Evolutionary conservation across 2,329 filamentous ascomycete genomes (phyloP), one percentile per base, ranked within the genome.

Genomic region (Diaporthe amygdali): DNA sequence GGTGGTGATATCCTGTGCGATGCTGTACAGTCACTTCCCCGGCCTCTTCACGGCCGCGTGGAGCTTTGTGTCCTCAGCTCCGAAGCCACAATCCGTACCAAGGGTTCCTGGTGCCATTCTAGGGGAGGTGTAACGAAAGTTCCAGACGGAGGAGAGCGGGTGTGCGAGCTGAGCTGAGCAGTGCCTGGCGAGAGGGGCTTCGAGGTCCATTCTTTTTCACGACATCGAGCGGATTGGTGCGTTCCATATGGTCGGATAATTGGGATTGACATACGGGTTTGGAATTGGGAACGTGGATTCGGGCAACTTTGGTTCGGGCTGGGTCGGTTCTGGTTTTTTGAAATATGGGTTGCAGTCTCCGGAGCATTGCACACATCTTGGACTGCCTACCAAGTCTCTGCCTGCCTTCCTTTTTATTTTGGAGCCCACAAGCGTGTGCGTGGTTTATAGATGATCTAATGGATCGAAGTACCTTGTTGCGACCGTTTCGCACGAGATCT

Each of bases 21-120:
- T 71, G 46, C 44, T 73, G 37, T 69, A 71, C 69, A 71, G 54
- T 27, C 66, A 71, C 61, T 61, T 73, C 34, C 56, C 59, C 2
- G 69, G 71, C 10, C 39, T 69, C 39, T 72, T 71, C 49, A 49
- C 68, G 10, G 20, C 54, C 12, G 46, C 66, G 6, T 71, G 63
- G 71, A 25, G 32, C 17, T 64, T 68, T 17, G 25, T 51, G 4
- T 56, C 71, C 34, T 15, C 63, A 5, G 27, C 46, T 32, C 46
- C 39, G 37, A 59, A 32, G 52, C 52, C 46, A 51, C 59, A 41
- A 15, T 5, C 22, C 30, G 30, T 22, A 25, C 52, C 52, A 5
- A 41, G n/a, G n/a, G 46, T 52, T 10, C 67, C 44, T n/a, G 71
- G 71, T 32, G 44, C 47, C 8, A 46, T 72, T n/a, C 52, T 72